Conservation (phyloP, 306 rosid species). For the Quercus berberidifolia region DNA sequence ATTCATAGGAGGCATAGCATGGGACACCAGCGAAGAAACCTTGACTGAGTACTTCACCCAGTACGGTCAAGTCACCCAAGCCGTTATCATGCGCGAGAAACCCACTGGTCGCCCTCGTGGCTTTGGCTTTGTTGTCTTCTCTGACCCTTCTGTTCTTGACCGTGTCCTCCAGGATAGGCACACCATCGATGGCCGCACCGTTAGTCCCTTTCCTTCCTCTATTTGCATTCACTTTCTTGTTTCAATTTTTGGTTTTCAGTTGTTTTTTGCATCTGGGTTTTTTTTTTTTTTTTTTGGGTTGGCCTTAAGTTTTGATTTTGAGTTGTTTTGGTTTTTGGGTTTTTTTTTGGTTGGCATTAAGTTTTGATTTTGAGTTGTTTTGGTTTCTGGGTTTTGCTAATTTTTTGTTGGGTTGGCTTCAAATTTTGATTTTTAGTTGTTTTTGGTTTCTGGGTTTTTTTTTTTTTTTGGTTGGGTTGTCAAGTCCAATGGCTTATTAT, state of each 20-base stretch:
- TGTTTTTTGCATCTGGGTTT: neutral
- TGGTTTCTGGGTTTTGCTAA: too few relatives aligned
- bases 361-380: too few relatives aligned
- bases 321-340: neutral
- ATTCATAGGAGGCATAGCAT: slow-evolving; percentile 60
- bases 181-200: slow-evolving; percentile 59
- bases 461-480: too few relatives aligned
- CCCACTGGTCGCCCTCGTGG: slow-evolving; percentile 58
- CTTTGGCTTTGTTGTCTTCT: slow-evolving; percentile 61
- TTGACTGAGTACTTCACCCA: slow-evolving; percentile 45
- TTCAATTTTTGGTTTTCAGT: neutral
- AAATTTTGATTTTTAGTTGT: too few relatives aligned
- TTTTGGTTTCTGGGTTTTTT: too few relatives aligned
- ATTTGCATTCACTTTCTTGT: neutral
- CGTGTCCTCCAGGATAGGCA: slow-evolving; percentile 47
- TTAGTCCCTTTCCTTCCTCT: neutral
- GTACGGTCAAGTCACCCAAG: slow-evolving; percentile 50
- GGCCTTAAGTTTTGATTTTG: neutral
- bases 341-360: neutral
- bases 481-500: too few relatives aligned
- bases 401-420: too few relatives aligned
- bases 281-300: neutral
- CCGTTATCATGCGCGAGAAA: slow-evolving; percentile 64
- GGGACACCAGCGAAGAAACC: slow-evolving; percentile 64
- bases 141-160: slow-evolving; percentile 56